A percentile compares a stretch with the other conserved stretches of the same genome.
Evolutionary conservation across 192 early-diverging fungal species (phyloP).

Genomic region (Chytriomyces hyalinus): DNA sequence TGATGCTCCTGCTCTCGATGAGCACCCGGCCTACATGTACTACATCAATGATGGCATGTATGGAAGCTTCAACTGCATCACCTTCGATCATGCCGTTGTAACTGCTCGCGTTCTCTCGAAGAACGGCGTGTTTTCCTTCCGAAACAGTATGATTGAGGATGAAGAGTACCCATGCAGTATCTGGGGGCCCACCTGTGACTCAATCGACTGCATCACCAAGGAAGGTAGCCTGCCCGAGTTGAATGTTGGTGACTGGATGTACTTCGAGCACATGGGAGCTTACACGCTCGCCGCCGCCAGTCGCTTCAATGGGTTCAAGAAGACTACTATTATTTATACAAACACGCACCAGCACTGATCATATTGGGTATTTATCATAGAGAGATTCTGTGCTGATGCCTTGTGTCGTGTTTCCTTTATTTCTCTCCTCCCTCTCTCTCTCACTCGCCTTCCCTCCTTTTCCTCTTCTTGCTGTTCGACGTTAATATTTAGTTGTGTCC

Average conservation of each 20-base stretch:
- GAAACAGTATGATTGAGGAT: neutral
- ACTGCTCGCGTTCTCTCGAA: conserved; percentile 70
- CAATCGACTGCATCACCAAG: conserved; percentile 89
- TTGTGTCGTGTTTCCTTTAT: too few species aligned
- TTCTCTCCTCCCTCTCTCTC: too few species aligned
- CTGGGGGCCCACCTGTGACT: conserved; percentile 99
- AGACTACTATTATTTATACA: conserved; percentile 84
- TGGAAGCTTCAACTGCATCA: conserved; percentile 97
- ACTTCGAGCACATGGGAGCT: conserved; percentile 95
- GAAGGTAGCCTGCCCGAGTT: conserved; percentile 76
- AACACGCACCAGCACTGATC: conserved; percentile 61
- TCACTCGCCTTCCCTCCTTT: too few species aligned
- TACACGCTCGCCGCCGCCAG: conserved; percentile 89
- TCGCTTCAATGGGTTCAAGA: conserved; percentile 73
- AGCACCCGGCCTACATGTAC: conserved; percentile 72
- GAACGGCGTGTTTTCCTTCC: conserved; percentile 42
- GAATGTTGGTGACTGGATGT: conserved; percentile 94
- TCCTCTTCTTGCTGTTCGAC: too few species aligned
- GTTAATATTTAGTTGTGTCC: too few species aligned
- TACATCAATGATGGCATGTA: conserved; percentile 99
- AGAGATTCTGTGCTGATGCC: too few species aligned
- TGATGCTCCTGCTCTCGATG: conserved; percentile 37
- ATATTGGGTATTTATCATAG: neutral
- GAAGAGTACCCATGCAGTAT: conserved; percentile 72
- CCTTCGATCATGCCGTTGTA: conserved; percentile 91